phyloP scores from a whole-genome alignment of 2,329 filamentous ascomycete species.

The Cercospora sesami region DNA sequence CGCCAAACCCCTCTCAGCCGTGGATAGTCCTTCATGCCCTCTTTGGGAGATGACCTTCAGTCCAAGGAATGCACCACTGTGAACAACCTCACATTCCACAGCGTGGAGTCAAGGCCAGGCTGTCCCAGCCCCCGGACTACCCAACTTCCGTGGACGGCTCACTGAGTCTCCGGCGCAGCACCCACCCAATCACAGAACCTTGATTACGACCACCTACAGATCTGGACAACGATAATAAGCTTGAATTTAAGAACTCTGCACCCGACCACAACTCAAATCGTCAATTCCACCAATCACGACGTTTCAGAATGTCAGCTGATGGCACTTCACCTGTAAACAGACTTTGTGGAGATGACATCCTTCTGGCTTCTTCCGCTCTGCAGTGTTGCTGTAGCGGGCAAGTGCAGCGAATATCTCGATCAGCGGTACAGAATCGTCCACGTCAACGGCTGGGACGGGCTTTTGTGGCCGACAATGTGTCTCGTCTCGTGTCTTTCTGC shows the following conservation, averaged over 20 bases:
- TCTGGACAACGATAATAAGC: conserved; percentile 7
- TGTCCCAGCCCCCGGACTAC: neutral
- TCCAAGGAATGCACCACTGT: neutral
- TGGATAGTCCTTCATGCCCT: neutral
- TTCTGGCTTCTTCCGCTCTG: neutral
- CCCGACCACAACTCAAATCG: conserved; percentile 6
- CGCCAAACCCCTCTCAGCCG: conserved; percentile 8
- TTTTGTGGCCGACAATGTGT: neutral
- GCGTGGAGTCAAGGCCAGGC: neutral
- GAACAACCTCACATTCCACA: neutral
- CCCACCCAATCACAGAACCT: neutral
- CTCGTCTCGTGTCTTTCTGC: neutral
- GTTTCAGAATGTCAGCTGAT: conserved; percentile 1
- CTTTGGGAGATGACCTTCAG: conserved; percentile 4
- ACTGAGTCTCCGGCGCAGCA: neutral
- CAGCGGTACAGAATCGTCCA: conserved; percentile 8
- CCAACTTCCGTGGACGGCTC: conserved; percentile 5
- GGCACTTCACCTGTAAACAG: neutral
- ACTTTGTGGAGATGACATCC: conserved; percentile 9
- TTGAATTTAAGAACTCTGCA: conserved; percentile 12
- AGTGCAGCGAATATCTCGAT: conserved; percentile 5
- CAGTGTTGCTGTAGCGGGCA: neutral
- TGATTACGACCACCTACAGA: conserved; percentile 5
- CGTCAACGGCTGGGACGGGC: conserved; percentile 8
- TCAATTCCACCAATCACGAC: neutral